phyloP scores from a whole-genome alignment of 2,329 filamentous ascomycete genomes.

The Teratosphaeria viscida region DNA sequence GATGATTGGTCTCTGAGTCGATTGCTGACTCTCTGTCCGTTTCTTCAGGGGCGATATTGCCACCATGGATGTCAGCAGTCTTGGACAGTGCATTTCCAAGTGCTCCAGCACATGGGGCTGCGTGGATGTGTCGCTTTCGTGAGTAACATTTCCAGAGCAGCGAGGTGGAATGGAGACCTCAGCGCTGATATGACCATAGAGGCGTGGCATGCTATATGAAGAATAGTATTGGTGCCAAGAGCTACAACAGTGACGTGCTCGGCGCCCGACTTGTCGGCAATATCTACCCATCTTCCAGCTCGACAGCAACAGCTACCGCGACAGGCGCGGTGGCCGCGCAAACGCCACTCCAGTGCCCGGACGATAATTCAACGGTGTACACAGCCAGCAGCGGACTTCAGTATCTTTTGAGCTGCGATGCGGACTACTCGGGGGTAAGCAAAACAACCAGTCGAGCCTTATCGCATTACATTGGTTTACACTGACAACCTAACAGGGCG shows the following conservation, averaged over 20 bases:
- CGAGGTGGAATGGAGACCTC: not conserved
- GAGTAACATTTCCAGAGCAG: not conserved
- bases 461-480: too few species aligned
- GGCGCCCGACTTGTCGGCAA: not conserved
- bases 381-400: slow-evolving; percentile 11
- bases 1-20: too few species aligned
- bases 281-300: not conserved
- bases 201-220: not conserved
- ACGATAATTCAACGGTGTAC: slow-evolving; percentile 12
- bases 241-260: not conserved
- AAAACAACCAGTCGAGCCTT: too few species aligned
- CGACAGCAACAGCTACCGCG: not conserved
- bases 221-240: not conserved
- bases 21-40: too few species aligned
- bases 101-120: not conserved
- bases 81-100: not conserved
- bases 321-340: not conserved
- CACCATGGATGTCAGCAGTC: not conserved
- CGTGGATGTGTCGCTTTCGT: not conserved
- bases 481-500: slow-evolving; percentile 5
- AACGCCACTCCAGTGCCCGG: slow-evolving; percentile 11
- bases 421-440: slow-evolving; percentile 15
- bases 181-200: not conserved
- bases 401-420: slow-evolving; percentile 20
- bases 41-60: not conserved